phyloP scores from a whole-genome alignment of 225 moss, liverwort and hornwort genomes.

The Pleurozium schreberi region DNA sequence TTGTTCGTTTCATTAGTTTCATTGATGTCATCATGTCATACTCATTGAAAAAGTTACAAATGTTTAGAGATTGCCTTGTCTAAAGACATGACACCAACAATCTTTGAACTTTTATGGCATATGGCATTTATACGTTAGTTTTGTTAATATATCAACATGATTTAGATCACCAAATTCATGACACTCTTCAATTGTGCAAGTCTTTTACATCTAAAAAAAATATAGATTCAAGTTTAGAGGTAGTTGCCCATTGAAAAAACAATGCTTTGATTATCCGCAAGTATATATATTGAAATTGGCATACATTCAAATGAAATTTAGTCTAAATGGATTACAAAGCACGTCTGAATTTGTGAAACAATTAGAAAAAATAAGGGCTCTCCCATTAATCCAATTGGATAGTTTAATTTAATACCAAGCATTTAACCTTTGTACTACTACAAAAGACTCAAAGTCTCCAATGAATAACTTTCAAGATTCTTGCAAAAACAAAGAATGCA shows the following conservation, averaged over 20 bases:
- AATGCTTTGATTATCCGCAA: accelerated
- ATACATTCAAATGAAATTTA: no score
- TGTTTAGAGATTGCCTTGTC: not conserved
- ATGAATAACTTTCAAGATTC: not conserved
- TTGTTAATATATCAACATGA: not conserved
- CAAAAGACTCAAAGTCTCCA: not conserved
- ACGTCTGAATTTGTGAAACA: no score
- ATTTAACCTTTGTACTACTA: no score
- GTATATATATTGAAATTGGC: accelerated
- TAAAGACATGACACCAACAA: no score
- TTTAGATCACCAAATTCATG: accelerated
- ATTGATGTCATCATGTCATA: not conserved
- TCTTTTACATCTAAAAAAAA: not conserved
- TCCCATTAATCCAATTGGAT: no score
- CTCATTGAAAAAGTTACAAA: not conserved
- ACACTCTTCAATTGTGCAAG: not conserved
- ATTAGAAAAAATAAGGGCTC: accelerated
- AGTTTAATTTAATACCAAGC: not conserved
- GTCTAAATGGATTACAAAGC: not conserved
- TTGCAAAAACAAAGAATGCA: no score
- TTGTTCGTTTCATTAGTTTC: not conserved
- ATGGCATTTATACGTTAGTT: not conserved
- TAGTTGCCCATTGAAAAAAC: accelerated
- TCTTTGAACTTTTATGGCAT: not conserved
- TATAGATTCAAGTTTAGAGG: not conserved